Evolutionary conservation across 495 filamentous ascomycete genomes (phyloP).

Genomic region (Hypoxylon rickii): DNA sequence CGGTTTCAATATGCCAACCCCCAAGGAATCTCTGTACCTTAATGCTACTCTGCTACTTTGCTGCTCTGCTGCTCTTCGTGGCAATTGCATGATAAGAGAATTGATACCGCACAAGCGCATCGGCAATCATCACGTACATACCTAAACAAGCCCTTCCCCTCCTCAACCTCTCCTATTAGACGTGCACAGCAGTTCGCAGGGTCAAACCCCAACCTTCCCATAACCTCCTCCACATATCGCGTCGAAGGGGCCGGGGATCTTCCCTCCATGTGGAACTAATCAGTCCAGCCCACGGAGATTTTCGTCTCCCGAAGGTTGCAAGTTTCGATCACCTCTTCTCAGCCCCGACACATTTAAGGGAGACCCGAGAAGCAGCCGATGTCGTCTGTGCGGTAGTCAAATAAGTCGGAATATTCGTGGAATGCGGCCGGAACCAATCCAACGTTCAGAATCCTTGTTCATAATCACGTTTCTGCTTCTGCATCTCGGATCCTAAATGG

Average conservation of each 20-base stretch:
- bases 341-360: not conserved
- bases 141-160: no score
- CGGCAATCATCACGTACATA: not conserved
- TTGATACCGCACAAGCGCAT: no score
- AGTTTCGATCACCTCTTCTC: conserved; percentile 11
- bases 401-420: conserved; percentile 7
- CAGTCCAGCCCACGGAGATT: not conserved
- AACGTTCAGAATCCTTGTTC: conserved; percentile 11
- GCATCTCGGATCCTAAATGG: conserved; percentile 24
- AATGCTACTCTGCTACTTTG: no score
- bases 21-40: no score
- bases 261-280: not conserved
- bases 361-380: conserved; percentile 13
- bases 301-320: not conserved
- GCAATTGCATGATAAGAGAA: no score
- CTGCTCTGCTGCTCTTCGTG: no score
- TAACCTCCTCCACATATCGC: not conserved
- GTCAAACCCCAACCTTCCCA: no score
- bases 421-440: conserved; percentile 11
- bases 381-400: conserved; percentile 14
- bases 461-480: conserved; percentile 10
- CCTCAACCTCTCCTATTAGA: no score
- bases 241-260: conserved; percentile 8
- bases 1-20: no score
- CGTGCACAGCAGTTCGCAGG: no score